Conservation (phyloP, 192 early-diverging fungal genomes). For the Rhizophagus clarus region DNA sequence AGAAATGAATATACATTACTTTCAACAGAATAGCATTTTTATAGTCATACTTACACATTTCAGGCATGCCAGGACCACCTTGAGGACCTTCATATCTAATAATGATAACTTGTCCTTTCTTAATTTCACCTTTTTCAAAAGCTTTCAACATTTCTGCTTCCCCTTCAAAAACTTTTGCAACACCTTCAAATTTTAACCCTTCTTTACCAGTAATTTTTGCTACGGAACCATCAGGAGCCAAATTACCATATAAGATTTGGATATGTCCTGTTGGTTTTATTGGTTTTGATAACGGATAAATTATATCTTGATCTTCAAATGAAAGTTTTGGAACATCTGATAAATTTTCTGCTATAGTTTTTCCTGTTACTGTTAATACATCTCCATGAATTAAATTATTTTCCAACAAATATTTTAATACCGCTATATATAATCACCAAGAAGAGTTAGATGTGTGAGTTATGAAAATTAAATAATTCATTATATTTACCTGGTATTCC, state of each 20-base stretch:
- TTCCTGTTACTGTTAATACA: constrained; percentile 94
- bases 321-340: constrained; percentile 71
- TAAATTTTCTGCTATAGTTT: constrained; percentile 95
- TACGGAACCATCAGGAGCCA: constrained; percentile 94
- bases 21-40: neutral
- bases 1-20: neutral
- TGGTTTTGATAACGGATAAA: constrained; percentile 77
- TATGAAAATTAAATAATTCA: neutral
- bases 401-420: constrained; percentile 91
- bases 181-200: constrained; percentile 86
- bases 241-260: constrained; percentile 91
- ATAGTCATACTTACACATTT: constrained; percentile 76
- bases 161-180: constrained; percentile 89
- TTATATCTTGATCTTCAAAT: constrained; percentile 81
- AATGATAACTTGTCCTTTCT: constrained; percentile 87
- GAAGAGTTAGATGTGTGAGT: neutral
- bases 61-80: constrained; percentile 99
- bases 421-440: constrained; percentile 42
- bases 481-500: constrained; percentile 72
- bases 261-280: constrained; percentile 96
- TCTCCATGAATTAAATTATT: constrained; percentile 88
- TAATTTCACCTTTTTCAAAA: constrained; percentile 84
- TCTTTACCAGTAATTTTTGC: constrained; percentile 99
- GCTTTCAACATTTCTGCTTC: constrained; percentile 92
- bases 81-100: constrained; percentile 98